These are phyloP conservation scores for Kwoniella pini DNA, from an alignment of 768 basidiomycete genomes.

Conservation along the genomic window DNA sequence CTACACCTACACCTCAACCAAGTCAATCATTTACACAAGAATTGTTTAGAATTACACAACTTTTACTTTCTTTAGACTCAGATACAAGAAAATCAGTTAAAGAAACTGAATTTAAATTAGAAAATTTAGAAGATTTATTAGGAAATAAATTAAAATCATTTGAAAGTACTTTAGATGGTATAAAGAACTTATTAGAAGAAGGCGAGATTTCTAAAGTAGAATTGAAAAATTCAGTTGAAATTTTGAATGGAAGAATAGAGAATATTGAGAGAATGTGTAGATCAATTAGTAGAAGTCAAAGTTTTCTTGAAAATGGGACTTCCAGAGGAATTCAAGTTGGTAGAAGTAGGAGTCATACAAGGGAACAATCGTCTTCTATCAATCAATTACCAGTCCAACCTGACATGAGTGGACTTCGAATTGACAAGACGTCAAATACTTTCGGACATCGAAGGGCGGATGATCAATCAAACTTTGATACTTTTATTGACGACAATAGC, in stretches of 20 bases:
- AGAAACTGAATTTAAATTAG: not conserved
- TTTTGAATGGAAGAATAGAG: not conserved
- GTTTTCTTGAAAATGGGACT: too few species aligned
- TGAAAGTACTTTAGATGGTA: not conserved
- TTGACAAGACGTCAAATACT: too few species aligned
- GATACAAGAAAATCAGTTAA: not conserved
- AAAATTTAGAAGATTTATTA: not conserved
- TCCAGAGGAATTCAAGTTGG: too few species aligned
- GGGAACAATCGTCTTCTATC: too few species aligned
- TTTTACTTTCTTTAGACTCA: not conserved
- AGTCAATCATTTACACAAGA: slow-evolving; percentile 3
- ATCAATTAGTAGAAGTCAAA: not conserved
- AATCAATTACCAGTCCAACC: too few species aligned
- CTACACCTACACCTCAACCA: not conserved
- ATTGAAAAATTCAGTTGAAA: not conserved
- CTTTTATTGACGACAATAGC: not conserved
- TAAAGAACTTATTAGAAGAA: not conserved
- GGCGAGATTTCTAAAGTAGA: not conserved
- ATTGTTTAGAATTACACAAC: slow-evolving; percentile 4
- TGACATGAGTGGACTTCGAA: too few species aligned
- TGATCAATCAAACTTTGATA: too few species aligned
- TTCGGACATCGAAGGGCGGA: too few species aligned
- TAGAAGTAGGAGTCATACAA: too few species aligned
- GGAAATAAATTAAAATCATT: not conserved
- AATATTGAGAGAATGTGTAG: not conserved